Conservation (phyloP, 2,329 filamentous ascomycete genomes). For the Exophiala dermatitidis region DNA sequence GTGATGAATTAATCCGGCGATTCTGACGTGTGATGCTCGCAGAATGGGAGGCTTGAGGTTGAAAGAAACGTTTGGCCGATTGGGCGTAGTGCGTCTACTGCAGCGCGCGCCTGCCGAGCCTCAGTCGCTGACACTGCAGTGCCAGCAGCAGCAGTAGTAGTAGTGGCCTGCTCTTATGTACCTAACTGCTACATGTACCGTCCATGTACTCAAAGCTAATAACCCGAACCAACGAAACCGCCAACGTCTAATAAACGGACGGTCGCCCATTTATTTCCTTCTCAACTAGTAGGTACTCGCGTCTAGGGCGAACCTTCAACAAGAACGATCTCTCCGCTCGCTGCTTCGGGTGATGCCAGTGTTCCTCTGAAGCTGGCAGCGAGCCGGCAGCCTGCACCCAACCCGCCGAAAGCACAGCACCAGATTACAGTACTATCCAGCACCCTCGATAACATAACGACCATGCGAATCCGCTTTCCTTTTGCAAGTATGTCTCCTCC, state of each 20-base stretch:
- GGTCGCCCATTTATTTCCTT: no score
- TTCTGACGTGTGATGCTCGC: constrained; percentile 16
- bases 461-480: constrained; percentile 77
- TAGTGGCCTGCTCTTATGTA: background rate
- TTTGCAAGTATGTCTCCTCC: constrained; percentile 65
- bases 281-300: no score
- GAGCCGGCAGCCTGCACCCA: constrained; percentile 1
- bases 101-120: constrained; percentile 9
- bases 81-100: constrained; percentile 4
- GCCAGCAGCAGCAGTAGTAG: no score
- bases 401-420: background rate
- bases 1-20: constrained; percentile 18
- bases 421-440: background rate
- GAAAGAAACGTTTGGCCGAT: constrained; percentile 15
- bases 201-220: no score
- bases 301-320: no score
- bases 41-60: constrained; percentile 22
- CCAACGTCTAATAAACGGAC: no score
- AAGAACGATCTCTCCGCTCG: background rate
- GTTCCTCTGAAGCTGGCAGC: constrained; percentile 10
- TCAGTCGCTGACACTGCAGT: background rate
- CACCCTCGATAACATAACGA: constrained; percentile 8
- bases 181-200: background rate
- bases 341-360: background rate
- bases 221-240: no score